Conservation (phyloP, 2,329 filamentous ascomycete species). For the Cercospora zeae-maydis region DNA sequence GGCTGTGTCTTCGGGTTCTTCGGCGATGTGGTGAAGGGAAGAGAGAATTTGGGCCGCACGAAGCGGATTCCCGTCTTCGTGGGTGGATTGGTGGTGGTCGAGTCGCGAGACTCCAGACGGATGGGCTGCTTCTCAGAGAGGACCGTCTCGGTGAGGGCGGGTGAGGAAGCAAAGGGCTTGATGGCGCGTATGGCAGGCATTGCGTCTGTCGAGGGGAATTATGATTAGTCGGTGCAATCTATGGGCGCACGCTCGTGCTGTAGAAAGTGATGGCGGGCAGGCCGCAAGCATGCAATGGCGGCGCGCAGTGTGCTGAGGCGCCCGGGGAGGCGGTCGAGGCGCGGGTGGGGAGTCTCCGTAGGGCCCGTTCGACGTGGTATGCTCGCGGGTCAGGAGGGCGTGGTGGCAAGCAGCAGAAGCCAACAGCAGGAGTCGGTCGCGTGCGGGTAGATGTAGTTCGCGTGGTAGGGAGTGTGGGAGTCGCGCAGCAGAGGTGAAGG, state of each 20-base stretch:
- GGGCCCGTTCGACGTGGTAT: neutral
- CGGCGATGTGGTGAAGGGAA: constrained; percentile 32
- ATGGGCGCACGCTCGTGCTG: constrained; percentile 11
- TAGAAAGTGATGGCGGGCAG: constrained; percentile 7
- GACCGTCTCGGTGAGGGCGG: constrained; percentile 47
- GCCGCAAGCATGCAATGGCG: constrained; percentile 10
- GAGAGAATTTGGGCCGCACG: constrained; percentile 29
- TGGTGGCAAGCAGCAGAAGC: constrained; percentile 8
- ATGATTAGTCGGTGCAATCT: constrained; percentile 29
- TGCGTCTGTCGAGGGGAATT: constrained; percentile 40
- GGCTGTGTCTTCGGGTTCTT: constrained; percentile 30
- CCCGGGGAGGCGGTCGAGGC: neutral
- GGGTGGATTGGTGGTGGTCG: constrained; percentile 7
- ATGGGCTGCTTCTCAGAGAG: constrained; percentile 52
- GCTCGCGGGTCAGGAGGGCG: constrained; percentile 1
- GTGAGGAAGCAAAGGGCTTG: constrained; percentile 55
- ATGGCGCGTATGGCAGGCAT: constrained; percentile 60
- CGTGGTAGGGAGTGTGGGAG: neutral
- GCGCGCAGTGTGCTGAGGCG: constrained; percentile 3
- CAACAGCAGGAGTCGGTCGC: neutral
- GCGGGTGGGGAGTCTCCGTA: neutral
- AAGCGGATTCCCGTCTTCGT: constrained; percentile 20
- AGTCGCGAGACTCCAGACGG: constrained; percentile 30
- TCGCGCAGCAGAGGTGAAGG: neutral
- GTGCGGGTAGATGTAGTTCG: neutral